Evolutionary conservation across 208 protist genomes (phyloP).

Genomic region (Acanthamoeba royreba): DNA sequence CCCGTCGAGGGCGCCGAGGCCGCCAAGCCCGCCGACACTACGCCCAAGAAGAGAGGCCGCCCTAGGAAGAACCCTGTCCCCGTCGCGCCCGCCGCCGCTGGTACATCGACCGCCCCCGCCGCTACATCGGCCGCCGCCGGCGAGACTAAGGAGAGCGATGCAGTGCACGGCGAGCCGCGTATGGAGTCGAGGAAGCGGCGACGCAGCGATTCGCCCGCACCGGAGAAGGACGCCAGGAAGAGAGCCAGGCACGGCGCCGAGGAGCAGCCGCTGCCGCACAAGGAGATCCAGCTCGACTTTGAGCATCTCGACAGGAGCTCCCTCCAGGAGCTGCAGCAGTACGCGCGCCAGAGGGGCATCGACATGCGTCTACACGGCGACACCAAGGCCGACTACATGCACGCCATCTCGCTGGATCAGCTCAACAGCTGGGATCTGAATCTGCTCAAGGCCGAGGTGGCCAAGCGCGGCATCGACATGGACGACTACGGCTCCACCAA

Average conservation of each 20-base stretch:
- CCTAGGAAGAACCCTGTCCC: constrained; percentile 21
- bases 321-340: not conserved
- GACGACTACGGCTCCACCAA: not conserved
- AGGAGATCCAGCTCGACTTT: not conserved
- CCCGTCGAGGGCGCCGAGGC: not conserved
- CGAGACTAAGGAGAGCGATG: not conserved
- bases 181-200: not conserved
- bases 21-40: not conserved
- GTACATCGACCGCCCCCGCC: not conserved
- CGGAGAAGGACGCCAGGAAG: not conserved
- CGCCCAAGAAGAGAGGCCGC: not conserved
- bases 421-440: too few species aligned
- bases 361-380: not conserved
- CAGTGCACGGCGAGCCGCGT: not conserved
- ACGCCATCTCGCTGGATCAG: too few species aligned
- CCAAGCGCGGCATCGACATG: not conserved
- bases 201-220: not conserved
- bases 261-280: not conserved
- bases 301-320: not conserved
- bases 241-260: not conserved
- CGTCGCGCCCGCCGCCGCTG: not conserved
- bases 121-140: not conserved
- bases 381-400: not conserved
- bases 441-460: not conserved
- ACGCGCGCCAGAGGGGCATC: not conserved